phyloP scores from a whole-genome alignment of 768 basidiomycete genomes.

The Boletus coccyginus region DNA sequence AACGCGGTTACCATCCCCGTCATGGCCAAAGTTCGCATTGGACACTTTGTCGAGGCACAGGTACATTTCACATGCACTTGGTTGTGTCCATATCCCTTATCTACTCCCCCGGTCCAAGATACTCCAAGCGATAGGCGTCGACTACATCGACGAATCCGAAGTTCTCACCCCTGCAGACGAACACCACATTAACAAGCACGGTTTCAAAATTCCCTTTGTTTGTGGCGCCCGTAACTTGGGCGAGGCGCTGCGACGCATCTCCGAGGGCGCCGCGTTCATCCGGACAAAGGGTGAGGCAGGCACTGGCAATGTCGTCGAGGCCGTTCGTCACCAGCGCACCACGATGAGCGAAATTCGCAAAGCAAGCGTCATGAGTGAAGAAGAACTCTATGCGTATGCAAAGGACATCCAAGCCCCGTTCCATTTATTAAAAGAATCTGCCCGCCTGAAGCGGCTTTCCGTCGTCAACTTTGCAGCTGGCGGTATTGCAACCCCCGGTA shows the following conservation, averaged over 20 bases:
- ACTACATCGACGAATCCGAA: slow-evolving; percentile 95
- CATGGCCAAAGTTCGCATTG: slow-evolving; percentile 95
- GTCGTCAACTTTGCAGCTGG: slow-evolving; percentile 98
- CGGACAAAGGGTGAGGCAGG: slow-evolving; percentile 95
- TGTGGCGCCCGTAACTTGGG: slow-evolving; percentile 95
- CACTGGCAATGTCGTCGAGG: slow-evolving; percentile 89
- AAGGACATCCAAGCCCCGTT: slow-evolving; percentile 93
- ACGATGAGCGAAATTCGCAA: slow-evolving; percentile 83
- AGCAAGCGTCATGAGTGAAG: slow-evolving; percentile 87
- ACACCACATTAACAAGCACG: slow-evolving; percentile 95
- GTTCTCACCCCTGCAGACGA: slow-evolving; percentile 97
- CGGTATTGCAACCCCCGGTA: slow-evolving; percentile 88
- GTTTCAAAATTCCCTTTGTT: slow-evolving; percentile 93
- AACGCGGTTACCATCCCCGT: slow-evolving; percentile 95
- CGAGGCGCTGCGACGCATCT: slow-evolving; percentile 93
- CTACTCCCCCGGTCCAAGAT: slow-evolving; percentile 49
- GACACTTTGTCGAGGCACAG: slow-evolving; percentile 97
- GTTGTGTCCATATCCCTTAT: not conserved
- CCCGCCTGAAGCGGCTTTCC: slow-evolving; percentile 87
- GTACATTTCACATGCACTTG: slow-evolving; percentile 34
- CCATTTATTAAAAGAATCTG: slow-evolving; percentile 94
- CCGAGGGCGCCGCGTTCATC: slow-evolving; percentile 97
- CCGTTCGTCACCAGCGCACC: slow-evolving; percentile 87
- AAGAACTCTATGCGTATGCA: slow-evolving; percentile 91
- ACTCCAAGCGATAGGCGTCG: slow-evolving; percentile 88